Evolutionary conservation across 139 green algal species (phyloP).

Genomic region (Dunaliella sp.): DNA sequence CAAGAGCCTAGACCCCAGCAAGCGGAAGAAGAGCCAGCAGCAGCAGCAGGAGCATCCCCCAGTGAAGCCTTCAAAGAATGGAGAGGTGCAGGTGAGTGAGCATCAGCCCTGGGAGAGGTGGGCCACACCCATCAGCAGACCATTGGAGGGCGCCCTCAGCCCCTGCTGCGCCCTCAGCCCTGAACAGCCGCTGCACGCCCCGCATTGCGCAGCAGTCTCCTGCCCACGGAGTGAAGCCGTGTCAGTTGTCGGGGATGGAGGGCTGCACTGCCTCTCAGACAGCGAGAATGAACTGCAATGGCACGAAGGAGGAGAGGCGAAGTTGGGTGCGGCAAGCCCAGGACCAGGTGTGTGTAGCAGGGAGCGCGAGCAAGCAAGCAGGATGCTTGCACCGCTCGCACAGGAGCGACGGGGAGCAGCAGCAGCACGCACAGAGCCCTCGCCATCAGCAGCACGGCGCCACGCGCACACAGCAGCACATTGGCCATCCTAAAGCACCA

Average conservation of each 20-base stretch:
- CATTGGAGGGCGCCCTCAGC: neutral
- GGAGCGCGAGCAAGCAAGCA: neutral
- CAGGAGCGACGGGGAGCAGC: too few relatives aligned
- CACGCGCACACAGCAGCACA: neutral
- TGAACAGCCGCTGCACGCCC: neutral
- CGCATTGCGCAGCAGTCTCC: too few relatives aligned
- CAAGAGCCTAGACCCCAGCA: neutral
- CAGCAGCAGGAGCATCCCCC: neutral
- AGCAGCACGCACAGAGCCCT: too few relatives aligned
- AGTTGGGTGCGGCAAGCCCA: neutral
- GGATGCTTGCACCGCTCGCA: neutral
- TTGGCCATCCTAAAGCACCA: too few relatives aligned
- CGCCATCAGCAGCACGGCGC: neutral
- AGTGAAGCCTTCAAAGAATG: neutral
- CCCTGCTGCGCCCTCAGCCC: neutral
- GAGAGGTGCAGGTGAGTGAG: neutral
- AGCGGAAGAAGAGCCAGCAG: neutral
- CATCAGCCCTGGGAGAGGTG: neutral
- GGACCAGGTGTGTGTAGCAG: neutral
- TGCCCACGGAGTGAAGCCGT: too few relatives aligned
- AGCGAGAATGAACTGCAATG: neutral
- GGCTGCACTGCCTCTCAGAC: neutral
- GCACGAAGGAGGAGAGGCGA: conserved; percentile 8
- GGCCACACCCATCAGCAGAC: neutral
- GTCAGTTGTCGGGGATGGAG: too few relatives aligned